Conservation (phyloP, 108 stramenopile species). For the Halocafeteria seosinensis region DNA sequence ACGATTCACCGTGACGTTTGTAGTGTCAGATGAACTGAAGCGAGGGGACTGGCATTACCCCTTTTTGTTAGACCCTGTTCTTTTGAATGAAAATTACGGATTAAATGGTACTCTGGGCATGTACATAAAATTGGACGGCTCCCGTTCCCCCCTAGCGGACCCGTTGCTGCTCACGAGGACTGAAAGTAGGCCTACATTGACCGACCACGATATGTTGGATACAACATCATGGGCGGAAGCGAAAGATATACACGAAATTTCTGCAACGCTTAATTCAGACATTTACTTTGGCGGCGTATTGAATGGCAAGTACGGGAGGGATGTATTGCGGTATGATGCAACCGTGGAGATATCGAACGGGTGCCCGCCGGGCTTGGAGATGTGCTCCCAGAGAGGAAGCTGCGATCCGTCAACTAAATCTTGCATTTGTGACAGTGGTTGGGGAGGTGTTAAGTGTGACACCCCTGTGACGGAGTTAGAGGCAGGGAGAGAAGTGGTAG, state of each 20-base stretch:
- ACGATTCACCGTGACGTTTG: too few relatives aligned
- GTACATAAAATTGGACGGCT: too few relatives aligned
- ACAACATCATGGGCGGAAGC: not conserved
- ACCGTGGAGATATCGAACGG: not conserved
- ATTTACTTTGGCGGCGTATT: not conserved
- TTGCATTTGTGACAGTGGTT: not conserved
- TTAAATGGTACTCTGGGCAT: too few relatives aligned
- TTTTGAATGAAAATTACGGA: too few relatives aligned
- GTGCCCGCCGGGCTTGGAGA: not conserved
- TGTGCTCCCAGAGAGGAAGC: not conserved
- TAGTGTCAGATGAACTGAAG: too few relatives aligned
- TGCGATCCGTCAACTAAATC: not conserved
- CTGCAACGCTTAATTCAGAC: not conserved
- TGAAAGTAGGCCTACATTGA: not conserved
- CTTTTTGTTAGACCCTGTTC: too few relatives aligned
- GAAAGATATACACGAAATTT: not conserved
- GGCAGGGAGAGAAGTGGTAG: not conserved
- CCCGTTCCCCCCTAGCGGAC: too few relatives aligned
- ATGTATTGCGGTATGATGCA: not conserved
- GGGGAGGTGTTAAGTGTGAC: not conserved
- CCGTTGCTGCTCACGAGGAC: too few relatives aligned
- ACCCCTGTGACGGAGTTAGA: not conserved
- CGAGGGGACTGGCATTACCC: too few relatives aligned
- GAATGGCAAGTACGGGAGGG: not conserved
- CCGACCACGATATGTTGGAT: not conserved